Evolutionary conservation across 2,329 filamentous ascomycete genomes (phyloP), one percentile per base, ranked within the genome.

Genomic region (Arthrobotrys sphaeroides): DNA sequence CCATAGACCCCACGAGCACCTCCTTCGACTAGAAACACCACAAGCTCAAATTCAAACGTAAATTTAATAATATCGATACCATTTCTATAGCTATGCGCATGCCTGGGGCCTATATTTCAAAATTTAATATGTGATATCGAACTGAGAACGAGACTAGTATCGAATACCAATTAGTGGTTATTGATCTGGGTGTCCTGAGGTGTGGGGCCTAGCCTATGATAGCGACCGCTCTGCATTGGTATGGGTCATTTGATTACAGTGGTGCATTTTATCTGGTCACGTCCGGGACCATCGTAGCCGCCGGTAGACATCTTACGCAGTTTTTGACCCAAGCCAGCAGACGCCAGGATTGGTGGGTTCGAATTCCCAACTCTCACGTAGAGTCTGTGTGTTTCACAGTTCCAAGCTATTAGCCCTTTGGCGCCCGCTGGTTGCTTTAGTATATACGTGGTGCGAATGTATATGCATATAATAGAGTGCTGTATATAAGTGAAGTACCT

Each of bases 301-400:
- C 51, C 18, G 33, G 60, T 5, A 43, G 60, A 13, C 18, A 26
- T 6, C 26, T 28, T 18, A 64, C 60, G 10, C 26, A 36, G 18
- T 64, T 64, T 12, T 20, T 64, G 3, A 49, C 51, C n/a, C 42
- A 64, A 38, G n/a, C n/a, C n/a, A n/a, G n/a, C n/a, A n/a, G n/a
- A n/a, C n/a, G 51, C 51, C 42, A 51, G 26, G 12, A 31, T 64
- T 24, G 60, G 60, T 13, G 60, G 60, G 0, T n/a, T n/a, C n/a
- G n/a, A n/a, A n/a, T 64, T 64, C 31, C 24, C 42, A n/a, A 43
- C n/a, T n/a, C n/a, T 64, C 10, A 38, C 43, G 13, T 16, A 49
- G n/a, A 36, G 26, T 40, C 6, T 64, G 24, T 64, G 60, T 40
- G 28, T 51, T 13, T 20, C 3, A 3, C 60, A 64, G 26, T 51